These are phyloP conservation scores for Pseudevernia furfuracea DNA, from an alignment of 495 filamentous ascomycete genomes.

Conservation along the genomic window DNA sequence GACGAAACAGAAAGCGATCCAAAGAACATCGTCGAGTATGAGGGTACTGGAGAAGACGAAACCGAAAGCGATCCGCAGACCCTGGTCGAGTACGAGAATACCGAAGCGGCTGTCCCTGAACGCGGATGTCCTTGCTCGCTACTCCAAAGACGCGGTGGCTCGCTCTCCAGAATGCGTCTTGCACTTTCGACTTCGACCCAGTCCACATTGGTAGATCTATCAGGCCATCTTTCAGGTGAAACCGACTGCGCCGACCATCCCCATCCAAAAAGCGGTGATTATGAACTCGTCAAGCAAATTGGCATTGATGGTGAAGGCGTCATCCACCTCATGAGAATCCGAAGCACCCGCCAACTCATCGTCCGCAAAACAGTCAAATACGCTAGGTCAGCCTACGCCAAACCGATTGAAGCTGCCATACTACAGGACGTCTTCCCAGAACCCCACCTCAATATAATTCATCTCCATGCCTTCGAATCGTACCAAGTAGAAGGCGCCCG, in stretches of 20 bases:
- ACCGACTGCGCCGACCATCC: background rate
- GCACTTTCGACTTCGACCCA: background rate
- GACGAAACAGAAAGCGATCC: background rate
- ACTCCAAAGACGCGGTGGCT: conserved; percentile 4
- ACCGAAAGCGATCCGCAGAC: background rate
- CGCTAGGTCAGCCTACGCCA: conserved; percentile 6
- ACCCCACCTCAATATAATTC: conserved; percentile 21
- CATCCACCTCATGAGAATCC: conserved; percentile 5
- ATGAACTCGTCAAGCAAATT: conserved; percentile 4
- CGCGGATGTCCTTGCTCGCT: background rate
- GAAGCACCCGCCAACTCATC: conserved; percentile 11
- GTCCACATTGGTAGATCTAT: background rate
- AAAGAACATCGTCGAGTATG: background rate
- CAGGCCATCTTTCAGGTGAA: background rate
- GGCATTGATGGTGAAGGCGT: conserved; percentile 16
- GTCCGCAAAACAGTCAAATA: conserved; percentile 15
- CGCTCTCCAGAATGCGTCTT: background rate
- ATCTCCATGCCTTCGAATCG: conserved; percentile 8
- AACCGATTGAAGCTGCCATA: conserved; percentile 11
- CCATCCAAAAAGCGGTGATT: background rate
- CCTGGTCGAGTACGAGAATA: background rate
- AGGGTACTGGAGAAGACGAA: background rate
- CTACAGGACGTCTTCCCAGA: conserved; percentile 7
- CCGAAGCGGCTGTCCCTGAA: background rate
- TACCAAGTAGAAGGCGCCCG: conserved; percentile 52